These are phyloP conservation scores for Westerdykella ornata DNA, from an alignment of 2,329 filamentous ascomycete species.

Conservation along the genomic window DNA sequence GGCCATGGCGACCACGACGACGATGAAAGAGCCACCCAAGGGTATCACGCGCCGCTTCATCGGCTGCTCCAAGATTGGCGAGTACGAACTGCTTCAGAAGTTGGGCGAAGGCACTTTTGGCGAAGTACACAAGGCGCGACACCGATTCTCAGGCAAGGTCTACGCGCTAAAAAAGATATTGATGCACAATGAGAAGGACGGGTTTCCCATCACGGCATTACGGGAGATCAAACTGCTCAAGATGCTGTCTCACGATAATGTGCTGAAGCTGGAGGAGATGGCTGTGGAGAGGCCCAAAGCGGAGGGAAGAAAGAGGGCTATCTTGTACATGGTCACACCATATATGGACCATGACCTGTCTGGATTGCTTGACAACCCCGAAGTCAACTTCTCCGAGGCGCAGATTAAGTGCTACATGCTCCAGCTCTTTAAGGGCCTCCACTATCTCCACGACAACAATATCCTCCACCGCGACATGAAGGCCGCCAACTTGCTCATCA, in stretches of 20 bases:
- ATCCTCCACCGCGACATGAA: constrained; percentile 99
- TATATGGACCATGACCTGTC: constrained; percentile 99
- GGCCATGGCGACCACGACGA: constrained; percentile 16
- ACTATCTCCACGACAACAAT: constrained; percentile 75
- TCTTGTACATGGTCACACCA: constrained; percentile 97
- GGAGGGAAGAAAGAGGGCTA: constrained; percentile 56
- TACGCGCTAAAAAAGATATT: constrained; percentile 97
- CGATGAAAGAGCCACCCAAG: constrained; percentile 42
- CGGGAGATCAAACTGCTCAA: constrained; percentile 97
- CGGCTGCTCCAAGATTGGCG: constrained; percentile 76
- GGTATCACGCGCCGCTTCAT: constrained; percentile 56
- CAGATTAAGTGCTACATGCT: constrained; percentile 98
- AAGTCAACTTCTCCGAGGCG: constrained; percentile 75
- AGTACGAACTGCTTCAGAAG: constrained; percentile 75
- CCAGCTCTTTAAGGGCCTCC: constrained; percentile 81
- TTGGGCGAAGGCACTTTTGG: constrained; percentile 95
- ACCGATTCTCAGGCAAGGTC: constrained; percentile 63
- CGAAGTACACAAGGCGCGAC: constrained; percentile 85
- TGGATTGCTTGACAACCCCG: constrained; percentile 88
- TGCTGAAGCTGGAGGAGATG: constrained; percentile 89
- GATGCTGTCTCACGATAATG: constrained; percentile 83
- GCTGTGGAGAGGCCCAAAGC: constrained; percentile 69
- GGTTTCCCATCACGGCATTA: constrained; percentile 96
- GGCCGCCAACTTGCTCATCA: constrained; percentile 93
- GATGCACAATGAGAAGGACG: constrained; percentile 99